phyloP scores from a whole-genome alignment of 169 alveolate genomes.

The Plasmodium inui region DNA sequence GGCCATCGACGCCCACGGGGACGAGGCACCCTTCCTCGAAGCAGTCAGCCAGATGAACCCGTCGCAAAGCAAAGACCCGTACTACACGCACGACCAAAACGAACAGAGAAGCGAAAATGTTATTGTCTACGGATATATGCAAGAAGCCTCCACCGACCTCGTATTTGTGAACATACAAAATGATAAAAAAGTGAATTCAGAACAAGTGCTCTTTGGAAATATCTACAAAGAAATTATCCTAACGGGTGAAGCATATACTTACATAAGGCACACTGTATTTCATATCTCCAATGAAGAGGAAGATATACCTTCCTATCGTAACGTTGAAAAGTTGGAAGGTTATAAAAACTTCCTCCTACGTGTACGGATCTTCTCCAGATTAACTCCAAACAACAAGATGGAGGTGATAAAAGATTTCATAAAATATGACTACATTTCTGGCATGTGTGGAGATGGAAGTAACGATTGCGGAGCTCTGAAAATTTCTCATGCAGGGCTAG shows the following conservation, averaged over 20 bases:
- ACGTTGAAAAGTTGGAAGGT: slow-evolving; percentile 6
- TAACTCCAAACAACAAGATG: slow-evolving; percentile 91
- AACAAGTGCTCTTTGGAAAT: slow-evolving; percentile 27
- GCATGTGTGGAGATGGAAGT: slow-evolving; percentile 96
- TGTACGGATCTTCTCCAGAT: slow-evolving; percentile 84
- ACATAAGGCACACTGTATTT: slow-evolving; percentile 19
- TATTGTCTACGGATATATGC: slow-evolving; percentile 47
- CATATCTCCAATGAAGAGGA: slow-evolving; percentile 9
- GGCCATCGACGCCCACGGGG: not conserved
- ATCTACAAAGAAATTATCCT: slow-evolving; percentile 63
- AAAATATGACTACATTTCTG: slow-evolving; percentile 87
- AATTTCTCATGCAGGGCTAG: slow-evolving; percentile 93
- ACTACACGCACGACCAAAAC: slow-evolving; percentile 11
- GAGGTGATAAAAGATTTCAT: slow-evolving; percentile 88
- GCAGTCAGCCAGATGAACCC: not conserved
- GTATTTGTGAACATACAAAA: slow-evolving; percentile 54
- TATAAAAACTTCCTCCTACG: slow-evolving; percentile 61
- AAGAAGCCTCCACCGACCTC: not conserved
- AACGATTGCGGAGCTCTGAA: slow-evolving; percentile 95
- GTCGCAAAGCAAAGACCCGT: not conserved
- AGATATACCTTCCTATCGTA: not conserved
- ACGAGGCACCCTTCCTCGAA: not conserved
- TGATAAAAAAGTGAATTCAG: slow-evolving; percentile 16
- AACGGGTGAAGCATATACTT: slow-evolving; percentile 64
- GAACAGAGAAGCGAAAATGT: slow-evolving; percentile 17